Evolutionary conservation across 2,329 filamentous ascomycete species (phyloP).

Genomic region (Colletotrichum sp.): DNA sequence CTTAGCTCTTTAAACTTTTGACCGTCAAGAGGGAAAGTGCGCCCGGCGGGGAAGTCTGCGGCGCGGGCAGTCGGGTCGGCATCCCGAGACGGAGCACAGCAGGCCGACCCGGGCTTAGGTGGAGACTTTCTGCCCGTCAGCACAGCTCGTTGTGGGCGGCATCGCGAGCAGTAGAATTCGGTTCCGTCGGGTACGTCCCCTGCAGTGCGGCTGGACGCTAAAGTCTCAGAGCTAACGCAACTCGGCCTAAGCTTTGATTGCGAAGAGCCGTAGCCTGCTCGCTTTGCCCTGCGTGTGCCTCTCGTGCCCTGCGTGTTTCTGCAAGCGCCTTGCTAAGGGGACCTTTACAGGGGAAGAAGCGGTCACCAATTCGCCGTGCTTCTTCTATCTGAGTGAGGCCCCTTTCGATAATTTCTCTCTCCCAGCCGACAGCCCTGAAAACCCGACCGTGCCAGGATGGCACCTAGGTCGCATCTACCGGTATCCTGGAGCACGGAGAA

Average conservation of each 20-base stretch:
- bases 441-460: not conserved
- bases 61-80: not conserved
- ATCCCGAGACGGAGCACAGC: not conserved
- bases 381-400: not conserved
- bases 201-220: slow-evolving; percentile 18
- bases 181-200: slow-evolving; percentile 1
- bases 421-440: not conserved
- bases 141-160: not conserved
- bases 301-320: not conserved
- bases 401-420: not conserved
- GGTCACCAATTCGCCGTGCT: not conserved
- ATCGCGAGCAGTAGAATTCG: not conserved
- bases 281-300: not conserved
- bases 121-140: not conserved
- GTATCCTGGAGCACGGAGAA: not conserved
- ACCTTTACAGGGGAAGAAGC: not conserved
- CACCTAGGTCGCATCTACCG: not conserved
- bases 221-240: not conserved
- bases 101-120: not conserved
- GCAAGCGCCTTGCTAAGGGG: not conserved
- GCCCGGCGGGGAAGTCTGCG: not conserved
- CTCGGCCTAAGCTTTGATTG: not conserved
- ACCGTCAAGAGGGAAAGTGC: not conserved
- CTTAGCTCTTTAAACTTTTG: not conserved
- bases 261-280: not conserved